Evolutionary conservation across 2,329 filamentous ascomycete genomes (phyloP).

Genomic region (Ilyonectria robusta): DNA sequence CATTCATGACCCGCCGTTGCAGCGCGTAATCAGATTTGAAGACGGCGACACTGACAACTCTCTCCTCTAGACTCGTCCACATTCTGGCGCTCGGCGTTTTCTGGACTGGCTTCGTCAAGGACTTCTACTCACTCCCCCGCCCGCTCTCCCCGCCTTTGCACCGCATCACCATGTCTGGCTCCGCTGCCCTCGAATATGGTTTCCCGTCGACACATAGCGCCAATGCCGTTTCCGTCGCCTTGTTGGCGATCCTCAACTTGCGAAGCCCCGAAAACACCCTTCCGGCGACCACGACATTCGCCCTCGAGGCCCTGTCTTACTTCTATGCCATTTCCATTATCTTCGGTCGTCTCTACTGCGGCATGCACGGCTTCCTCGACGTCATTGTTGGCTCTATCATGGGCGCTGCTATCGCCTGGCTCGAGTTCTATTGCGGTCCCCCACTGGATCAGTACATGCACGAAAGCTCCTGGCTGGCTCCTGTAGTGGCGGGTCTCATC

Average conservation of each 20-base stretch:
- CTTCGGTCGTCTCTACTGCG: conserved; percentile 93
- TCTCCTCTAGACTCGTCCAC: conserved; percentile 72
- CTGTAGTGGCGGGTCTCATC: conserved; percentile 73
- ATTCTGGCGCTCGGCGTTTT: conserved; percentile 86
- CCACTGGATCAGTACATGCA: conserved; percentile 80
- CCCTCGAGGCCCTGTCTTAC: conserved; percentile 80
- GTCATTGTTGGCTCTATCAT: conserved; percentile 85
- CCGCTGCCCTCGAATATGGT: conserved; percentile 94
- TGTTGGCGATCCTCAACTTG: conserved; percentile 84
- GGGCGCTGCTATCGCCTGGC: conserved; percentile 74
- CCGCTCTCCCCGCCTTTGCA: conserved; percentile 93
- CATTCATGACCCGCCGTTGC: background rate
- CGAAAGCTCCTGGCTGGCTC: conserved; percentile 73
- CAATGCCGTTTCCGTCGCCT: conserved; percentile 93
- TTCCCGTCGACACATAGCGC: conserved; percentile 98
- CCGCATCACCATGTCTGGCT: conserved; percentile 97
- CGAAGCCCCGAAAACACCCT: conserved; percentile 75
- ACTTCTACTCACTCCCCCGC: conserved; percentile 91
- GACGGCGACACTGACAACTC: conserved; percentile 38
- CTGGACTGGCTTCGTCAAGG: conserved; percentile 94
- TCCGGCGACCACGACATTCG: conserved; percentile 69
- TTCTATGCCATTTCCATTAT: conserved; percentile 92
- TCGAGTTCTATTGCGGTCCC: conserved; percentile 73
- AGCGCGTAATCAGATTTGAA: conserved; percentile 1
- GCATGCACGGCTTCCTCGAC: conserved; percentile 98